These are phyloP conservation scores for Ananas comosus DNA, from an alignment of 176 grass and related monocot genomes.

Conservation along the genomic window DNA sequence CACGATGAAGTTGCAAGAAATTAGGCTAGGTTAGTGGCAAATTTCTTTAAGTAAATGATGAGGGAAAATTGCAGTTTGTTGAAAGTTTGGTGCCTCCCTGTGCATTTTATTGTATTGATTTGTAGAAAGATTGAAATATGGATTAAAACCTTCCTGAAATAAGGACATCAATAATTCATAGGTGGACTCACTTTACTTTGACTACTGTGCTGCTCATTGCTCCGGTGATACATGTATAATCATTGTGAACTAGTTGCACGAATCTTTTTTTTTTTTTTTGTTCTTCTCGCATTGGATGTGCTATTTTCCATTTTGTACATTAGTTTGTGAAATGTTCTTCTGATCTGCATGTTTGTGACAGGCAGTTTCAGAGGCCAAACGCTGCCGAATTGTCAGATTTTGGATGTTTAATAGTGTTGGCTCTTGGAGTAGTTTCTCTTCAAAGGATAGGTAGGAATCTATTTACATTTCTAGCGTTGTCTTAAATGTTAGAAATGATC, in stretches of 20 bases:
- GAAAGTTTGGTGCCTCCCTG: too few species aligned
- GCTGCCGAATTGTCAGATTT: conserved; percentile 95
- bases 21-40: too few species aligned
- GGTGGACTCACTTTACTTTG: not conserved
- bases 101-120: too few species aligned
- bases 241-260: not conserved
- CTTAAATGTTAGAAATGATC: conserved; percentile 5
- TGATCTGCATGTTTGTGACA: conserved; percentile 38
- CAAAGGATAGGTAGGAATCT: conserved; percentile 69
- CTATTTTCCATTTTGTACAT: not conserved
- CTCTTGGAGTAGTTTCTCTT: conserved; percentile 71
- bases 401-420: conserved; percentile 93
- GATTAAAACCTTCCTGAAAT: too few species aligned
- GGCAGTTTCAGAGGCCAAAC: conserved; percentile 67
- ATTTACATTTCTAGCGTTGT: conserved; percentile 9
- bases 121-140: too few species aligned
- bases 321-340: not conserved
- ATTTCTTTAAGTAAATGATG: too few species aligned
- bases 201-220: not conserved
- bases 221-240: not conserved
- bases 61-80: too few species aligned
- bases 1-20: too few species aligned
- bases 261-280: not conserved
- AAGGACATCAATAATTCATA: too few species aligned
- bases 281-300: not conserved